These are phyloP conservation scores for Diaporthe helianthi DNA, from an alignment of 2,329 filamentous ascomycete species.

Conservation along the genomic window DNA sequence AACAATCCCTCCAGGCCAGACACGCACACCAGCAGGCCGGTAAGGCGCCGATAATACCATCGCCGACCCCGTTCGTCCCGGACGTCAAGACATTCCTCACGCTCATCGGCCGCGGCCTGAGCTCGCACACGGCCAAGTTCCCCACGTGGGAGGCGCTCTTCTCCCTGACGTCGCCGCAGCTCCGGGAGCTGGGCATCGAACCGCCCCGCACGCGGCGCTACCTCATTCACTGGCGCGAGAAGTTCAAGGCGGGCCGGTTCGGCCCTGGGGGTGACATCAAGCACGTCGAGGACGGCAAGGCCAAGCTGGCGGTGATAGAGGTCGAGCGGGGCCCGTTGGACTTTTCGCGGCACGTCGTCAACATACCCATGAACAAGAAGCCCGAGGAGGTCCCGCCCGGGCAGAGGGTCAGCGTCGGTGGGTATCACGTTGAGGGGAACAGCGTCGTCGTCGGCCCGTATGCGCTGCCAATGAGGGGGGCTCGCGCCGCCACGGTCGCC, in stretches of 20 bases:
- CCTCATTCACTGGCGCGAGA: slow-evolving; percentile 85
- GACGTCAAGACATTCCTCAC: slow-evolving; percentile 86
- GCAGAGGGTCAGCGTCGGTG: slow-evolving; percentile 61
- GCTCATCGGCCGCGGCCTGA: slow-evolving; percentile 87
- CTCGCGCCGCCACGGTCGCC: slow-evolving; percentile 69
- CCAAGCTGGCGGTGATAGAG: slow-evolving; percentile 58
- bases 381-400: slow-evolving; percentile 44
- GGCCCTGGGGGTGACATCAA: slow-evolving; percentile 85
- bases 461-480: slow-evolving; percentile 71
- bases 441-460: slow-evolving; percentile 79
- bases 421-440: slow-evolving; percentile 73
- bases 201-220: slow-evolving; percentile 83
- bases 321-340: slow-evolving; percentile 41
- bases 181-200: slow-evolving; percentile 86
- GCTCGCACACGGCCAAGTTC: slow-evolving; percentile 84
- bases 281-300: slow-evolving; percentile 67
- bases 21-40: slow-evolving; percentile 52
- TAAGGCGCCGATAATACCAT: slow-evolving; percentile 55
- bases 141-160: slow-evolving; percentile 91
- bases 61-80: slow-evolving; percentile 84
- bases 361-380: slow-evolving; percentile 57
- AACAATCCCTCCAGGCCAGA: slow-evolving; percentile 47
- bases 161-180: slow-evolving; percentile 76
- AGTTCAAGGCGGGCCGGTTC: slow-evolving; percentile 78
- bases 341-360: slow-evolving; percentile 61